These are phyloP conservation scores for Singerocomus inundabilis DNA, from an alignment of 1,284 basidiomycete species.

Conservation along the genomic window DNA sequence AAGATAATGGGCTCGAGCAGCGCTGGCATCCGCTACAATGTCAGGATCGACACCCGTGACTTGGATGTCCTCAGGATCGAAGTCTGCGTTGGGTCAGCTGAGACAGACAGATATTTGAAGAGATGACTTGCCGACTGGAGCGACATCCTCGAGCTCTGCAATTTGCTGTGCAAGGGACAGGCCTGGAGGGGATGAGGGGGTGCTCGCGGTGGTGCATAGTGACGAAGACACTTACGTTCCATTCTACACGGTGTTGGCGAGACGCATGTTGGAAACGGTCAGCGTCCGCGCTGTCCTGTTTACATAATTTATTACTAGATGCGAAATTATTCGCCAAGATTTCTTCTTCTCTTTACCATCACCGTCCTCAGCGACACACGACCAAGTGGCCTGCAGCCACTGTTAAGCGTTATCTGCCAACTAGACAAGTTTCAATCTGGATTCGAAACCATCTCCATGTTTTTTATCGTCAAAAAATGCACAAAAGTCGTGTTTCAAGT, in stretches of 20 bases:
- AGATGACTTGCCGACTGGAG: constrained; percentile 56
- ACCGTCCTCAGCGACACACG: constrained; percentile 32
- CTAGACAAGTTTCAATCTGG: constrained; percentile 43
- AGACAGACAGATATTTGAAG: neutral
- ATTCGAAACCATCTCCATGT: constrained; percentile 49
- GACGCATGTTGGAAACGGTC: neutral
- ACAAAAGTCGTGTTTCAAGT: constrained; percentile 49
- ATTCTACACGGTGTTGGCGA: constrained; percentile 12
- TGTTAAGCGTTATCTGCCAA: constrained; percentile 9
- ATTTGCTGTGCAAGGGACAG: constrained; percentile 80
- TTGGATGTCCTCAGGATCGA: constrained; percentile 74
- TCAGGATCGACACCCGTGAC: constrained; percentile 32
- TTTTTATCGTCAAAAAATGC: constrained; percentile 45
- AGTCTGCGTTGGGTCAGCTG: constrained; percentile 45
- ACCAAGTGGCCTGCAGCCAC: constrained; percentile 35
- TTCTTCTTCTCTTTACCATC: constrained; percentile 31
- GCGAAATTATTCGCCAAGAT: constrained; percentile 22
- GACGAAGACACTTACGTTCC: constrained; percentile 33
- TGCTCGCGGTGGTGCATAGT: neutral
- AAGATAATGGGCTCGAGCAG: constrained; percentile 74
- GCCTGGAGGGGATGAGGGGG: constrained; percentile 37
- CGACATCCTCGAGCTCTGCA: constrained; percentile 69
- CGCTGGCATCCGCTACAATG: constrained; percentile 28
- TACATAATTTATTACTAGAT: constrained; percentile 35
- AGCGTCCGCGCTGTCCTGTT: constrained; percentile 14